Evolutionary conservation across 805 yeast species (phyloP).

Genomic region (Yamadazyma insecticola): DNA sequence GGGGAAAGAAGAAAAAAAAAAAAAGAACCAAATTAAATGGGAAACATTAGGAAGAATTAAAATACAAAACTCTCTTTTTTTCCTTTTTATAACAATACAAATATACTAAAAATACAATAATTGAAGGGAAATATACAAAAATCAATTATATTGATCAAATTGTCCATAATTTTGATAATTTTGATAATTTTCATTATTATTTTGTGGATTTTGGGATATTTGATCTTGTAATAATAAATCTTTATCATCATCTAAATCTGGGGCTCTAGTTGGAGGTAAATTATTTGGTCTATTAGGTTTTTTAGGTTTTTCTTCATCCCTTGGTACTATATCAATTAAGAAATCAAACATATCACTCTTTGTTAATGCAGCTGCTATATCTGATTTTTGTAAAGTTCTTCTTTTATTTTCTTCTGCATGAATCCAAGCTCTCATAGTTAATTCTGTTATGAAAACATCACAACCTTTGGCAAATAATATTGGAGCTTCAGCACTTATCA

Average conservation of each 20-base stretch:
- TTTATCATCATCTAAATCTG: too few relatives aligned
- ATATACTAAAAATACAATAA: too few relatives aligned
- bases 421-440: constrained; percentile 98
- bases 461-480: constrained; percentile 96
- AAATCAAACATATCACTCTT: constrained; percentile 97
- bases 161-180: constrained; percentile 6
- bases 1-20: too few relatives aligned
- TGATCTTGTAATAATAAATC: too few relatives aligned
- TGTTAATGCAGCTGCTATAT: constrained; percentile 91
- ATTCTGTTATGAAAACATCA: constrained; percentile 92
- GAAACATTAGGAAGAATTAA: too few relatives aligned
- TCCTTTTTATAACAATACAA: neutral
- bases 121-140: constrained; percentile 7
- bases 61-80: too few relatives aligned
- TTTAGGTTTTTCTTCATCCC: constrained; percentile 71
- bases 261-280: too few relatives aligned
- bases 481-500: constrained; percentile 99
- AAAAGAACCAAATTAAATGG: too few relatives aligned
- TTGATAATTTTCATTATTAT: constrained; percentile 5
- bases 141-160: constrained; percentile 4
- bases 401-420: constrained; percentile 96
- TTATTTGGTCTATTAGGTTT: constrained; percentile 15
- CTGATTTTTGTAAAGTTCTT: constrained; percentile 88
- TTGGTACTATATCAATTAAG: constrained; percentile 90
- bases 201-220: too few relatives aligned